These are phyloP conservation scores for Huiozyma naganishii DNA, from an alignment of 805 yeast species.

Conservation along the genomic window DNA sequence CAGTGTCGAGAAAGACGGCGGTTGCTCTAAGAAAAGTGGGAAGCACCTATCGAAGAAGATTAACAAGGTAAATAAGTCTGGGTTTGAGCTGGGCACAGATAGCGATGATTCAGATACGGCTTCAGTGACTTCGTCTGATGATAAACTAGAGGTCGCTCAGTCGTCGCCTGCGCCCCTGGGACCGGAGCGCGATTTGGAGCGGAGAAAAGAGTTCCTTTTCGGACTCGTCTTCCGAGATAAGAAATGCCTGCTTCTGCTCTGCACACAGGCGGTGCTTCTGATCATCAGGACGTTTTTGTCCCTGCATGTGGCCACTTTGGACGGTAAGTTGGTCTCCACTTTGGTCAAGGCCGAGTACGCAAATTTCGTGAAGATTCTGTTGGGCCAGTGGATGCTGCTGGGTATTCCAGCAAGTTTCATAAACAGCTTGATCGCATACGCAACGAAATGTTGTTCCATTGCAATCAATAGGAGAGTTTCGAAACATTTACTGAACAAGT, in stretches of 20 bases:
- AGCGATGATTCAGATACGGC: not conserved
- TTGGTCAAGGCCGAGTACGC: conserved; percentile 61
- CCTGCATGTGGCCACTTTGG: conserved; percentile 73
- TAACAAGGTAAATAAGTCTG: conserved; percentile 2
- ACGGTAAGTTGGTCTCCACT: conserved; percentile 75
- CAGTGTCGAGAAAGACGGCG: conserved; percentile 2
- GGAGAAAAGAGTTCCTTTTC: conserved; percentile 15
- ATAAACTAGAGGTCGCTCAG: not conserved
- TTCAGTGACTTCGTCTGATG: not conserved
- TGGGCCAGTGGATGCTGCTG: conserved; percentile 64
- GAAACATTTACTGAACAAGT: conserved; percentile 50
- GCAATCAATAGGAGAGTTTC: conserved; percentile 57
- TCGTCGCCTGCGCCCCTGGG: too few species aligned
- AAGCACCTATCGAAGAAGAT: conserved; percentile 3
- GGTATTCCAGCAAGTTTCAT: conserved; percentile 82
- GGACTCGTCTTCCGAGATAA: conserved; percentile 19
- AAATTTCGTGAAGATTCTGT: conserved; percentile 49
- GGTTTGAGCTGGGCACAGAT: conserved; percentile 6
- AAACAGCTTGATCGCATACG: conserved; percentile 56
- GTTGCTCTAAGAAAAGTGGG: not conserved
- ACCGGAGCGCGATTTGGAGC: not conserved
- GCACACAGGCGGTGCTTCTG: conserved; percentile 47
- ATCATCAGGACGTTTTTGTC: conserved; percentile 63
- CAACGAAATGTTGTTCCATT: conserved; percentile 47
- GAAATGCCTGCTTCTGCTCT: conserved; percentile 27